Percentiles rank a stretch among this genome's conserved stretches.
Conservation (phyloP, 2,329 filamentous ascomycete genomes). For the Geosmithia flava region DNA sequence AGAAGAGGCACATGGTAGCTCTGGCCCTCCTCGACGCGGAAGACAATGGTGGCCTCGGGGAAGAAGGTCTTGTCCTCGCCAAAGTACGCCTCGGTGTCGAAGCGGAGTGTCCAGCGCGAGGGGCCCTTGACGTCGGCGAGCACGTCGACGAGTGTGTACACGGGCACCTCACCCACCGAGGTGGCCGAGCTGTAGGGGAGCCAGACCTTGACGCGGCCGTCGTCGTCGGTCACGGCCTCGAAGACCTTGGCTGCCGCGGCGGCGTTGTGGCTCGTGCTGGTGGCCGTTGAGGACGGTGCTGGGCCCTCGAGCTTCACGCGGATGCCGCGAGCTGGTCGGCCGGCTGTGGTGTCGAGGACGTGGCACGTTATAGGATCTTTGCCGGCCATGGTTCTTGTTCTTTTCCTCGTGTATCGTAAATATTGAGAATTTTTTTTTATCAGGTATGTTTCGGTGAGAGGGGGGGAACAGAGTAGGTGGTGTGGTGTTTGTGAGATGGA, state of each 20-base stretch:
- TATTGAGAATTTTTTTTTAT: neutral
- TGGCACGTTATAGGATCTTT: constrained; percentile 73
- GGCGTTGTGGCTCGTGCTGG: constrained; percentile 5
- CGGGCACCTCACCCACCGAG: constrained; percentile 41
- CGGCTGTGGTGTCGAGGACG: constrained; percentile 70
- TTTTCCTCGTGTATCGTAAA: neutral
- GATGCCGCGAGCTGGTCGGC: constrained; percentile 54
- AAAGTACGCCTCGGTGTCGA: constrained; percentile 64
- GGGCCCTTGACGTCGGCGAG: constrained; percentile 28
- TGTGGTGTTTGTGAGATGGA: neutral
- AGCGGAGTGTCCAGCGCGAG: constrained; percentile 55
- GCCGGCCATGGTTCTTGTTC: constrained; percentile 3
- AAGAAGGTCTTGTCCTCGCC: constrained; percentile 49
- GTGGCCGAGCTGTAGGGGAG: constrained; percentile 39
- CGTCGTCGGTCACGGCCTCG: constrained; percentile 57
- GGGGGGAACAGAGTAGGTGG: neutral
- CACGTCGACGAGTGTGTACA: constrained; percentile 46
- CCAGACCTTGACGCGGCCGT: constrained; percentile 65
- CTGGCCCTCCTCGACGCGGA: constrained; percentile 42
- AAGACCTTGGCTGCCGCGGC: constrained; percentile 35
- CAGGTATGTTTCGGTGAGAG: neutral
- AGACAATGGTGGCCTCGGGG: constrained; percentile 43
- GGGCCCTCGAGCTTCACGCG: constrained; percentile 50
- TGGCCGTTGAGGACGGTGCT: constrained; percentile 14
- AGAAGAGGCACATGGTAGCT: constrained; percentile 72